Base-by-base conservation (phyloP, 208 protist genomes). In the Wallacemonas sp. region DNA sequence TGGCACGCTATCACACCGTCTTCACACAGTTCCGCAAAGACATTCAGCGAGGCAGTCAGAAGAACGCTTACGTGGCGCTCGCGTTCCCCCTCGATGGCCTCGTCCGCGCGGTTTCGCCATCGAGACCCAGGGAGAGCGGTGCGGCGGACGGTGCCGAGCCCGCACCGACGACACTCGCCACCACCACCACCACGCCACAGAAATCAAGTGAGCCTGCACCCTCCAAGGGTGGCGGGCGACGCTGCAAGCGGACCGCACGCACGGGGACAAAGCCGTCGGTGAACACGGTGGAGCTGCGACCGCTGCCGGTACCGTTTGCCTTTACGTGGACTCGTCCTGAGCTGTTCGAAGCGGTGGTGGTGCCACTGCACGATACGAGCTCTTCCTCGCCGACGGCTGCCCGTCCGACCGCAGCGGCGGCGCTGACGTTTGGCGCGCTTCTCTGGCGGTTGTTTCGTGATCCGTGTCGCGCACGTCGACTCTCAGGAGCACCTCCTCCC, bases 41-140 rank as follows among this genome's bases (percentile, higher is more conserved):
- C 8, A 6, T 30, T 24, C 45, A 52, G 15, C 41, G 41, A 19
- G 41, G 41, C n/a, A 19, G 22, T 26, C 50, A 57, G 32, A 57
- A 57, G 50, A 57, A 57, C 50, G 32, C 50, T n/a, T 57, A 57
- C 22, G 50, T 57, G 2, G 50, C 29, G 17, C 8, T 57, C 22
- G 2, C 30, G 3, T 57, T 57, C 22, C 50, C 50, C 10, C 29
- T 38, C 29, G 29, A 57, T 19, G 32, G 3, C 2, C 3, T 41
- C 13, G 50, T 57, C 3, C 3, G 2, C 13, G 50, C 50, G 2
- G 15, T 46, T 19, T 22, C 3, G 8, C 22, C 41, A 19, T n/a
- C n/a, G n/a, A n/a, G n/a, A n/a, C n/a, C n/a, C n/a, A n/a, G n/a
- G n/a, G n/a, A n/a, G n/a, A n/a, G n/a, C n/a, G n/a, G n/a, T n/a